phyloP scores from a whole-genome alignment of 1,139 yeast species.

The Kurtzmaniella quercitrusa region DNA sequence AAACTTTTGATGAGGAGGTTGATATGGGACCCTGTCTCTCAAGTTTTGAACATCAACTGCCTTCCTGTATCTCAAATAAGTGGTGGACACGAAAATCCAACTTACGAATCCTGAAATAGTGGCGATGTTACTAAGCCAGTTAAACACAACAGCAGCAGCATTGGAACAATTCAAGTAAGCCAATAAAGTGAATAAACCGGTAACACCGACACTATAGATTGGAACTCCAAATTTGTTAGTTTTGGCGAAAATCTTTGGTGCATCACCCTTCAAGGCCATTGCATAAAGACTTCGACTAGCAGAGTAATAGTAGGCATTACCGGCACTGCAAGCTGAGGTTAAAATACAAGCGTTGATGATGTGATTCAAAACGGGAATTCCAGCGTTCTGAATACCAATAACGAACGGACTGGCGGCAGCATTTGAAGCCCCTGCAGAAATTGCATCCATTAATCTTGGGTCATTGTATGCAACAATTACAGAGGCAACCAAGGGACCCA shows the following conservation, averaged over 20 bases:
- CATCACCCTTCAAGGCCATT: constrained; percentile 56
- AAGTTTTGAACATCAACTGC: constrained; percentile 33
- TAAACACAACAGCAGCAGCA: constrained; percentile 29
- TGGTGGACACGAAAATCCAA: constrained; percentile 32
- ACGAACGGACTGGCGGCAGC: constrained; percentile 48
- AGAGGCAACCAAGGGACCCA: constrained; percentile 32
- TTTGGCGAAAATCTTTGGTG: constrained; percentile 51
- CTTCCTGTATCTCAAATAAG: constrained; percentile 40
- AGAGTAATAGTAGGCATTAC: constrained; percentile 52
- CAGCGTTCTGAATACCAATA: constrained; percentile 47
- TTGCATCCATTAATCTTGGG: constrained; percentile 22
- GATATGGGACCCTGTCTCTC: constrained; percentile 35
- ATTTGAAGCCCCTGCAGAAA: constrained; percentile 17
- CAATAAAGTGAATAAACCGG: constrained; percentile 33
- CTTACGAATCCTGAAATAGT: constrained; percentile 41
- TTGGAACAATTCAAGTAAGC: constrained; percentile 35
- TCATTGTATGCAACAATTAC: constrained; percentile 27
- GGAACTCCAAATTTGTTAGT: constrained; percentile 63
- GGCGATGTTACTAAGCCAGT: constrained; percentile 37
- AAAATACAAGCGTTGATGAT: constrained; percentile 48
- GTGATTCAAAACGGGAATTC: constrained; percentile 45
- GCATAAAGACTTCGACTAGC: constrained; percentile 55
- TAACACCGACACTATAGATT: constrained; percentile 31
- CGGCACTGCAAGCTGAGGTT: constrained; percentile 40
- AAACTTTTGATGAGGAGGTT: constrained; percentile 41